Base-by-base conservation (phyloP, 352 stramenopile genomes). In the Globisporangium spiculum region DNA sequence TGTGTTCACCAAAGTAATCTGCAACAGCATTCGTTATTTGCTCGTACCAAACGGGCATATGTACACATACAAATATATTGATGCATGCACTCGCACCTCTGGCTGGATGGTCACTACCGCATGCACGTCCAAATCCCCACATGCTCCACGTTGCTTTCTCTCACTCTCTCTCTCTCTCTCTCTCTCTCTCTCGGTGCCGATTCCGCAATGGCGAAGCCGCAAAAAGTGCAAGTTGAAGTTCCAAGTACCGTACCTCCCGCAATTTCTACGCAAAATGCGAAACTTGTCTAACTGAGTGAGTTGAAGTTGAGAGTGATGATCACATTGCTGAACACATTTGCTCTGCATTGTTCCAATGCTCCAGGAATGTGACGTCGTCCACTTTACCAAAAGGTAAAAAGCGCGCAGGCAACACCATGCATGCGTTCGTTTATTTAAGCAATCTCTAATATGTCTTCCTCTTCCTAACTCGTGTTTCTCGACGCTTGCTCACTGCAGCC, bases 151-250 rank as follows among this genome's bases (percentile, higher is more conserved):
- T 41, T 32, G 58, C 38, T 24, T 20, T 41, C 22, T 55, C 18
- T 41, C 36, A 2, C 36, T 41, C 34, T 41, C 34, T 32, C 12
- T 34, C 30, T 60, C 20, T 4, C 27, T 48, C 20, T 24, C 27
- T 63, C 36, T 55, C 2, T 32, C 16, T 50, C 1, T 53, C 20
- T 18, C 50, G 27, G 30, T 60, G 36, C 12, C 3, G 36, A 68
- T 61, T 68, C 30, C 24, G 53, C 63, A 68, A n/a, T 65, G 32
- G 12, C 6, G 41, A 8, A 54, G 18, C 18, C 16, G n/a, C 52
- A 50, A 34, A 32, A 24, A 32, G 32, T 22, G 36, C 27, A 69
- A 64, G 64, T 69, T 69, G 64, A 69, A 69, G 64, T 69, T 52
- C n/a, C 34, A 66, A 66, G 27, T 66, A 66, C 60, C 60, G 46